These are phyloP conservation scores for Thozetella sp. DNA, from an alignment of 495 filamentous ascomycete genomes.

Conservation along the genomic window DNA sequence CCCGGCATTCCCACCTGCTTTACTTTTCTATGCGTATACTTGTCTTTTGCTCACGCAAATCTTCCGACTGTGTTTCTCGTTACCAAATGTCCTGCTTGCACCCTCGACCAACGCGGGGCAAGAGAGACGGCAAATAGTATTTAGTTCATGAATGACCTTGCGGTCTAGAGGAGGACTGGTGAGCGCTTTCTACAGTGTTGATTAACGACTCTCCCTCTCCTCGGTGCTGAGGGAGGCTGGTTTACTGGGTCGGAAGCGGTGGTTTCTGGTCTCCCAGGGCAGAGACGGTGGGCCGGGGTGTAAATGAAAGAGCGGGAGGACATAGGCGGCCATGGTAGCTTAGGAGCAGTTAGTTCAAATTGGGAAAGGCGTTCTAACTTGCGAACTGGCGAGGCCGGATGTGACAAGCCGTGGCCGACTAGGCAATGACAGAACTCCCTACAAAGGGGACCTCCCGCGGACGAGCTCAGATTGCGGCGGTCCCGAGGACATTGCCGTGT, in stretches of 20 bases:
- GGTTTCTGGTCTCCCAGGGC: background rate
- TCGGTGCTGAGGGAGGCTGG: no score
- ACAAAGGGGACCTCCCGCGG: no score
- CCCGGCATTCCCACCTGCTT: no score
- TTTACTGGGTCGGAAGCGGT: background rate
- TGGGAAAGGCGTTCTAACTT: no score
- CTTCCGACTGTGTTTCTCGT: background rate
- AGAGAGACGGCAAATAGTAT: background rate
- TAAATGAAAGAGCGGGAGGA: background rate
- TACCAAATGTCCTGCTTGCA: background rate
- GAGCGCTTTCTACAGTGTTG: background rate
- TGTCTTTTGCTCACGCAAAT: conserved; percentile 2
- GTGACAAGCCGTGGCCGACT: no score
- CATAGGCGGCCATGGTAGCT: background rate
- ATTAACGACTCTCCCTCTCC: background rate
- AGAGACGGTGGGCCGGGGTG: background rate
- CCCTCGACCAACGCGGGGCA: background rate
- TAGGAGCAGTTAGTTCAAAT: background rate
- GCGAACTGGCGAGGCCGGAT: no score
- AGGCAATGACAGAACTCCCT: no score
- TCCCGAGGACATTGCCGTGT: background rate
- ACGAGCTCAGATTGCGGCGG: background rate
- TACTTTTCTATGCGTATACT: background rate
- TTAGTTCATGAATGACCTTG: background rate
- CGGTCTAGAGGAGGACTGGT: background rate